Evolutionary conservation across 2,329 filamentous ascomycete species (phyloP).

Genomic region (Monilinia fructicola): DNA sequence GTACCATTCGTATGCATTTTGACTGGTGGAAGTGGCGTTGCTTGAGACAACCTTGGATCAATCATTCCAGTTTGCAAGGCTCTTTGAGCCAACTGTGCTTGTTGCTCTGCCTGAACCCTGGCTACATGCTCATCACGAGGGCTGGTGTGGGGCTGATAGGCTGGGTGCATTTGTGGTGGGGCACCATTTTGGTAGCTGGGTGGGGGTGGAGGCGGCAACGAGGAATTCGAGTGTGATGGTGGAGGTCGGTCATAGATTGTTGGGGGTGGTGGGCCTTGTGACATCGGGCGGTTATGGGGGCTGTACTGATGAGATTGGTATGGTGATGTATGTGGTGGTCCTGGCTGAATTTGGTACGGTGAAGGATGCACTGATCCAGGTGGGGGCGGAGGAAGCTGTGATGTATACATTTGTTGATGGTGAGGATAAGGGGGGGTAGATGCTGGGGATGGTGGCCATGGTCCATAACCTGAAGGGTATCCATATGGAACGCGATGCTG

Average conservation of each 20-base stretch:
- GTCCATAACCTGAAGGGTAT: conserved; percentile 43
- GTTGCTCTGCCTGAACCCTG: conserved; percentile 40
- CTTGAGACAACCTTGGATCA: conserved; percentile 29
- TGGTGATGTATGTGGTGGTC: conserved; percentile 38
- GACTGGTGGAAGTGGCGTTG: conserved; percentile 29
- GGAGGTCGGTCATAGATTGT: conserved; percentile 41
- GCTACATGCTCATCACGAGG: conserved; percentile 44
- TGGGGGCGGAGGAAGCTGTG: conserved; percentile 43
- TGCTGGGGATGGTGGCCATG: conserved; percentile 57
- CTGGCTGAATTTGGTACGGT: conserved; percentile 36
- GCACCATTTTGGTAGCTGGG: conserved; percentile 27
- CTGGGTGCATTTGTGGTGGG: conserved; percentile 27
- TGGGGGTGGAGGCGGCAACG: conserved; percentile 39
- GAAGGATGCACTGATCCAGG: conserved; percentile 38
- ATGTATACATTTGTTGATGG: conserved; percentile 43
- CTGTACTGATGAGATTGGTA: conserved; percentile 36
- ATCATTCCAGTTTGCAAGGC: conserved; percentile 35
- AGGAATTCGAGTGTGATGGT: conserved; percentile 41
- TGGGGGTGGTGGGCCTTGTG: conserved; percentile 26
- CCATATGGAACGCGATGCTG: conserved; percentile 44
- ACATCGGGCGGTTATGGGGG: conserved; percentile 32
- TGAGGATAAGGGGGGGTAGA: conserved; percentile 52
- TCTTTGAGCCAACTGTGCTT: conserved; percentile 38
- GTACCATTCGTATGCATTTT: conserved; percentile 29
- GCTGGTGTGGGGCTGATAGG: conserved; percentile 42